These are phyloP conservation scores for Glycine soja DNA, from an alignment of 306 rosid genomes.

Conservation along the genomic window DNA sequence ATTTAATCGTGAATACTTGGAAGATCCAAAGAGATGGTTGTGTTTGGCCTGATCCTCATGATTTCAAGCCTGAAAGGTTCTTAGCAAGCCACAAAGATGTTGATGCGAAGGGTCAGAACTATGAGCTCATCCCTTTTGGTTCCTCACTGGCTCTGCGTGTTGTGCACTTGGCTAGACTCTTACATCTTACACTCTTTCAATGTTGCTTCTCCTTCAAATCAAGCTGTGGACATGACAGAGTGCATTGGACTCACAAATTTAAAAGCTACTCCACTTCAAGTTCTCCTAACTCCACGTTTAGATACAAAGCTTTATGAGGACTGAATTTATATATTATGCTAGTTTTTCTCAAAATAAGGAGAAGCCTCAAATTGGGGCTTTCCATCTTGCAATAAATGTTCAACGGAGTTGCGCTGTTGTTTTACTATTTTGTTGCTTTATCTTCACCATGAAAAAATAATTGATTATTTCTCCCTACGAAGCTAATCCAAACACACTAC, in stretches of 20 bases:
- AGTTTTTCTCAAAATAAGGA: constrained; percentile 12
- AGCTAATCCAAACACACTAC: too few relatives aligned
- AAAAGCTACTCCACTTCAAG: constrained; percentile 53
- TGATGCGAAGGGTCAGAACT: constrained; percentile 47
- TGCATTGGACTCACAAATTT: constrained; percentile 55
- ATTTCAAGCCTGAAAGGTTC: constrained; percentile 55
- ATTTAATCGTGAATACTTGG: constrained; percentile 54
- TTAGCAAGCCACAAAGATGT: constrained; percentile 49
- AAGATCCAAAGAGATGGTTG: constrained; percentile 51
- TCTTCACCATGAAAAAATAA: too few relatives aligned
- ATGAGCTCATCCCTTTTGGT: constrained; percentile 51
- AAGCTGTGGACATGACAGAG: constrained; percentile 57
- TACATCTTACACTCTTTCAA: constrained; percentile 48
- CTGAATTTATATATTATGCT: constrained; percentile 11
- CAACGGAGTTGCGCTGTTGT: not conserved
- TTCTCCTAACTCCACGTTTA: constrained; percentile 48
- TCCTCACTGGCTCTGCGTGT: constrained; percentile 49
- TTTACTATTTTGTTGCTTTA: not conserved
- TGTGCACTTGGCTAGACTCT: constrained; percentile 51
- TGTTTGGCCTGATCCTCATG: constrained; percentile 46
- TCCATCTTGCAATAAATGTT: not conserved
- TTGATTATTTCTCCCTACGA: too few relatives aligned
- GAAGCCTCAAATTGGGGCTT: not conserved
- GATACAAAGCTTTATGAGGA: constrained; percentile 35
- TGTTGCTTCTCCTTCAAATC: constrained; percentile 46